phyloP scores from a whole-genome alignment of 2,329 filamentous ascomycete genomes.

The Coniochaeta prunicola region DNA sequence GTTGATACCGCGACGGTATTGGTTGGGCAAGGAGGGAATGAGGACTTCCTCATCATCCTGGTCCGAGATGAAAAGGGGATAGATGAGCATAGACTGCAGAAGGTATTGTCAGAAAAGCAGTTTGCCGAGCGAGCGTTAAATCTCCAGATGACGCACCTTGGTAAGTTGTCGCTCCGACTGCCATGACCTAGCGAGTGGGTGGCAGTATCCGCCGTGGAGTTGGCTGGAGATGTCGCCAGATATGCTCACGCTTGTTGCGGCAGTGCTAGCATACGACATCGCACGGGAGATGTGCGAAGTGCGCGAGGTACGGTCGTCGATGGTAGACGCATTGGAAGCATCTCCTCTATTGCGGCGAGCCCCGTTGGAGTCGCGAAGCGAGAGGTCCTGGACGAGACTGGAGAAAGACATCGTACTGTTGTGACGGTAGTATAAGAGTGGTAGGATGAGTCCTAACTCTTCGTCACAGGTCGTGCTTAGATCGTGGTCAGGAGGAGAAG shows the following conservation, averaged over 20 bases:
- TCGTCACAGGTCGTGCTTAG: background rate
- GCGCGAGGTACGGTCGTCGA: constrained; percentile 52
- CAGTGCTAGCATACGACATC: constrained; percentile 60
- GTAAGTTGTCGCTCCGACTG: constrained; percentile 80
- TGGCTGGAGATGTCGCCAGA: constrained; percentile 73
- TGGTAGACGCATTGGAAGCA: constrained; percentile 36
- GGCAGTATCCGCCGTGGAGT: constrained; percentile 75
- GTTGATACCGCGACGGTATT: constrained; percentile 82
- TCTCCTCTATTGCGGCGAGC: constrained; percentile 37
- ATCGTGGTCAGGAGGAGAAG: background rate
- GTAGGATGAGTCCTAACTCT: background rate
- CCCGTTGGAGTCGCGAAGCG: constrained; percentile 46
- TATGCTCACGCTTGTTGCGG: constrained; percentile 63
- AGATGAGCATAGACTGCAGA: constrained; percentile 89
- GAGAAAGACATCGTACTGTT: constrained; percentile 56
- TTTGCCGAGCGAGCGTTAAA: constrained; percentile 5
- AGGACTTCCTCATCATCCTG: constrained; percentile 84
- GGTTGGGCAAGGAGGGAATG: constrained; percentile 86
- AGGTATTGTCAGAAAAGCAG: background rate
- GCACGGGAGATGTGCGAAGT: constrained; percentile 55
- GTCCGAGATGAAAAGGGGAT: constrained; percentile 94
- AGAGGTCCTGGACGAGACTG: constrained; percentile 58
- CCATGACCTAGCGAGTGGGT: constrained; percentile 73
- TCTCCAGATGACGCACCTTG: constrained; percentile 49
- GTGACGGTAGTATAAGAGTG: background rate